Conservation (phyloP, 202 grass and related monocot genomes). For the Sporobolus alterniflorus region DNA sequence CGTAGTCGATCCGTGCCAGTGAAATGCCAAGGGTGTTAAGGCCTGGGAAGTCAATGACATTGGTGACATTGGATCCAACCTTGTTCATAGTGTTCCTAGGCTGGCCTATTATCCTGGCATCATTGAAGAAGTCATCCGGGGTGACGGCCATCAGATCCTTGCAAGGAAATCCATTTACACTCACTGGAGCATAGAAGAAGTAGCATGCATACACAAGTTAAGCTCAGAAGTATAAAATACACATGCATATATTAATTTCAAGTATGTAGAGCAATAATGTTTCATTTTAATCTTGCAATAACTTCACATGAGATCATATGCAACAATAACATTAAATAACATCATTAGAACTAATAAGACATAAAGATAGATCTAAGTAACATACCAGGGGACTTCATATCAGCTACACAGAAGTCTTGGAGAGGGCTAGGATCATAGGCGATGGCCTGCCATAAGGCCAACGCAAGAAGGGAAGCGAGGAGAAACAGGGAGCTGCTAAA, state of each 20-base stretch:
- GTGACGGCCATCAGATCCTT: too few species aligned
- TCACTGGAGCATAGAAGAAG: too few species aligned
- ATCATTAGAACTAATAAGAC: not conserved
- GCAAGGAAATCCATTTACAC: too few species aligned
- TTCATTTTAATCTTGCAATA: too few species aligned
- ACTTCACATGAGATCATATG: not conserved
- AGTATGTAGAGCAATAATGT: not conserved
- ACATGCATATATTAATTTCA: not conserved
- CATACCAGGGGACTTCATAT: conserved; percentile 10
- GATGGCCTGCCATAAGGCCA: conserved; percentile 19
- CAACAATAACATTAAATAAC: not conserved
- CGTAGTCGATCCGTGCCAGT: conserved; percentile 48
- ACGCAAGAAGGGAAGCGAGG: not conserved
- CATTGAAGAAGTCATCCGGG: too few species aligned
- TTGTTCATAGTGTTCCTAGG: not conserved
- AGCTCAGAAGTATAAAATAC: too few species aligned
- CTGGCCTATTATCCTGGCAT: too few species aligned
- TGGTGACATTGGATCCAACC: conserved; percentile 31
- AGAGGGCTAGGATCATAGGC: conserved; percentile 55
- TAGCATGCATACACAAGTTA: not conserved
- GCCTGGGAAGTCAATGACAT: conserved; percentile 12
- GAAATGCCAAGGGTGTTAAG: conserved; percentile 50
- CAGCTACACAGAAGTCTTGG: conserved; percentile 47
- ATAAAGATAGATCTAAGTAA: not conserved
- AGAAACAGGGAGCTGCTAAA: not conserved